Percentiles rank a stretch among this genome's conserved stretches.
Evolutionary conservation across 2,329 filamentous ascomycete genomes (phyloP).

Genomic region (Apiospora aurea): DNA sequence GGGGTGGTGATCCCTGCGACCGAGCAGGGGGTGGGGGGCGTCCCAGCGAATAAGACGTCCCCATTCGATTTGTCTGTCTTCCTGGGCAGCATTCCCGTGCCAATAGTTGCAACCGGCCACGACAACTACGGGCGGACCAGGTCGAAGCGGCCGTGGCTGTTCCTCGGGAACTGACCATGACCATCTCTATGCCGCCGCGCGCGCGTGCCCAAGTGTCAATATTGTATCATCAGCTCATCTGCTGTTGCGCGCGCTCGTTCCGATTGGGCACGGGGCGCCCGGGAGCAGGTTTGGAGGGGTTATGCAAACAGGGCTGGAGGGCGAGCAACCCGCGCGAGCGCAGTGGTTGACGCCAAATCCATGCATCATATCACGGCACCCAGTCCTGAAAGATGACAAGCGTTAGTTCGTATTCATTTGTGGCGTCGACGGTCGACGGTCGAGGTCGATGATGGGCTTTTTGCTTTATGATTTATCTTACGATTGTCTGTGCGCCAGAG

Average conservation of each 20-base stretch:
- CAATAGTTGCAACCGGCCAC: constrained; percentile 49
- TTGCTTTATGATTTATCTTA: not conserved
- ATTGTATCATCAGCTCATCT: constrained; percentile 7
- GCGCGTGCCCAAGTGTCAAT: not conserved
- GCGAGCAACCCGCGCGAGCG: constrained; percentile 15
- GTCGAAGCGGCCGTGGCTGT: constrained; percentile 41
- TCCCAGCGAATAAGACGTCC: not conserved
- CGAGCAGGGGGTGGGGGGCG: constrained; percentile 42
- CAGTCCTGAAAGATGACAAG: not conserved
- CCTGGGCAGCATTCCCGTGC: constrained; percentile 48
- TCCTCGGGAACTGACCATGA: constrained; percentile 38
- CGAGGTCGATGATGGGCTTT: not conserved
- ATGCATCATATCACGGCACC: not conserved
- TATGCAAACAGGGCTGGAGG: not conserved
- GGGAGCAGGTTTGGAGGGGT: not conserved
- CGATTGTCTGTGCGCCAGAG: constrained; percentile 3
- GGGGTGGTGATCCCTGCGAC: constrained; percentile 75
- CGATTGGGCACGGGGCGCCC: constrained; percentile 10
- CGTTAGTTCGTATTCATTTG: not conserved
- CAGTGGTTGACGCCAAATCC: constrained; percentile 1
- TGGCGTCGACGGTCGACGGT: not conserved
- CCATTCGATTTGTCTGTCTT: constrained; percentile 39
- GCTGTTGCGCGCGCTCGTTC: not conserved
- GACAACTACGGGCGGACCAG: constrained; percentile 36
- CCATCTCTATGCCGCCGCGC: not conserved